Base-by-base conservation (phyloP, 345 rosid genomes). In the Abelmoschus esculentus region DNA sequence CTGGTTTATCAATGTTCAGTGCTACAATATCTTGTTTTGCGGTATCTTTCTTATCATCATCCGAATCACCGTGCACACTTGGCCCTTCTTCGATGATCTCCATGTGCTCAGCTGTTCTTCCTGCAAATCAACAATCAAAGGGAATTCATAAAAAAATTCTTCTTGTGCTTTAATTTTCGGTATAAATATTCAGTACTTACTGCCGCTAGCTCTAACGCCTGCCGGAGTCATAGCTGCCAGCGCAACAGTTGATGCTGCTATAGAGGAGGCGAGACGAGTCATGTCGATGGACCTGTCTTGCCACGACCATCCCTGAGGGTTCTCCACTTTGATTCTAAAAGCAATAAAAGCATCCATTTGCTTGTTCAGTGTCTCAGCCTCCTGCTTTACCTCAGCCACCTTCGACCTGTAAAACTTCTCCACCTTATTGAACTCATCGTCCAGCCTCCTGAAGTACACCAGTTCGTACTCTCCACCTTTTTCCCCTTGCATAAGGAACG, bases 61-160 rank as follows among this genome's bases (percentile, higher is more conserved):
- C 83, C 6, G 84, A 72, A 68, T 22, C 74, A 7, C 70, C 85
- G 36, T 82, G 84, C 64, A 19, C 49, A 73, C 85, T 49, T 14
- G 53, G 53, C 17, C 53, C 53, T 49, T 49, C 17, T n/a, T n/a
- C n/a, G n/a, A n/a, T n/a, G n/a, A n/a, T n/a, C n/a, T n/a, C n/a
- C n/a, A n/a, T n/a, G n/a, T 49, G 5, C 61, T 74, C 5, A 49
- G n/a, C n/a, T n/a, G n/a, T n/a, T 49, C 83, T 81, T 80, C 72
- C 89, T 88, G 82, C 72, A 76, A 31, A 54, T 31, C 44, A 56
- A 70, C 40, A 66, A 9, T 9, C 19, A 60, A 8, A 8, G 12
- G 53, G 18, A 4, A 32, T 32, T 14, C 42, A 59, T 59, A 10
- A 60, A 60, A 60, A 40, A 1, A 6, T 59, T 1, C 40, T 58